Evolutionary conservation across 345 rosid genomes (phyloP), one percentile per base, ranked within the genome.

Genomic region (Citrus trifoliata): DNA sequence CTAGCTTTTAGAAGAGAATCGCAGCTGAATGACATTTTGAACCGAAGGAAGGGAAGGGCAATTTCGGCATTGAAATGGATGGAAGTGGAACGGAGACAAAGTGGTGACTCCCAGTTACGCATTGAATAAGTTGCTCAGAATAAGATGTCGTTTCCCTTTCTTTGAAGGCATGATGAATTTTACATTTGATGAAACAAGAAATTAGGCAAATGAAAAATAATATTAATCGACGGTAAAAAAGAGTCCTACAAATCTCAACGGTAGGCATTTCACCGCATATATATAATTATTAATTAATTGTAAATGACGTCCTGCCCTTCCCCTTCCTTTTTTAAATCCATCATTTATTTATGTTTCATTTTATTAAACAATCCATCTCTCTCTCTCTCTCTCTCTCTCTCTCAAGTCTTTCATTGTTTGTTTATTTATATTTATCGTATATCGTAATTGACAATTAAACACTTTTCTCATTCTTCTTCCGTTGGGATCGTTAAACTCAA

Each of bases 101-200:
- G 21, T 78, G 82, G 85, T 80, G 78, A 80, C 76, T 78, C 58
- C 51, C 78, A 67, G 80, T n/a, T 38, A 67, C 7, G 78, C 78
- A 77, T 80, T 82, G 2, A 82, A 37, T 74, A 18, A 6, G 74
- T n/a, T 53, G 53, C 27, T 78, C 76, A 58, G 70, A 74, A n/a
- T 58, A 79, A 62, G 62, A 69, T 35, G 12, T 19, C 40, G 69
- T 21, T 27, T 14, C 59, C 77, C 12, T 27, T 14, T 40, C 69
- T 24, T 27, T 46, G 7, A 46, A 55, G 32, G 21, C 68, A 22
- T 24, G 6, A 61, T 19, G 30, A 70, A 70, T 70, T 28, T 33
- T 33, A 66, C 27, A 59, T 22, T 18, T 53, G 7, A 18, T 53
- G 22, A 18, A 16, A 16, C 58, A 53, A 18, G 22, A 53, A 18